Percentiles rank a stretch among this genome's conserved stretches.
These are phyloP conservation scores for Cadophora sp. DNA, from an alignment of 2,329 filamentous ascomycete species.

Conservation along the genomic window DNA sequence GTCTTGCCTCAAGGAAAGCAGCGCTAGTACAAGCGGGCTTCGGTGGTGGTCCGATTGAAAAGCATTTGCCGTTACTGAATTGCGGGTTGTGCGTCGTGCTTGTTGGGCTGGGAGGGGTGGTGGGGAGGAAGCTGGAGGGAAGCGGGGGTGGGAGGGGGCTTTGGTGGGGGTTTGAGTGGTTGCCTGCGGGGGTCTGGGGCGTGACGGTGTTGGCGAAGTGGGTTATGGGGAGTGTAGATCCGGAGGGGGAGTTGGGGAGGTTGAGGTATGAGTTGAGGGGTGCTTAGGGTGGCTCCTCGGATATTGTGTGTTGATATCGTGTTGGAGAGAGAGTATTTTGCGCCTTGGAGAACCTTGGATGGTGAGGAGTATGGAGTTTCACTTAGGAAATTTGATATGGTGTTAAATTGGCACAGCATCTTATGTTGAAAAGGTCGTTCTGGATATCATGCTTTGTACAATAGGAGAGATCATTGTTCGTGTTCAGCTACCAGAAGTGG, in stretches of 20 bases:
- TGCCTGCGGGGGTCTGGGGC: slow-evolving; percentile 65
- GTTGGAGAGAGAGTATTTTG: neutral
- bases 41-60: slow-evolving; percentile 58
- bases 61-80: slow-evolving; percentile 67
- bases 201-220: slow-evolving; percentile 67
- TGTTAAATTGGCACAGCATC: neutral
- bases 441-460: neutral
- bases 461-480: neutral
- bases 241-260: slow-evolving; percentile 63
- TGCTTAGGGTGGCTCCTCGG: slow-evolving; percentile 50
- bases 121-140: slow-evolving; percentile 44
- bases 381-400: neutral
- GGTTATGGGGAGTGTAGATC: slow-evolving; percentile 72
- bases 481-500: neutral
- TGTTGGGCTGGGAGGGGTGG: slow-evolving; percentile 51
- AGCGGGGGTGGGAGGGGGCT: slow-evolving; percentile 38
- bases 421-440: neutral
- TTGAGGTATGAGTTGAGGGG: slow-evolving; percentile 73
- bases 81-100: slow-evolving; percentile 60
- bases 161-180: slow-evolving; percentile 53
- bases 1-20: slow-evolving; percentile 4
- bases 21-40: slow-evolving; percentile 11
- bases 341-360: neutral
- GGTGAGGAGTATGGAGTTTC: neutral
- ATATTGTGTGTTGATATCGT: neutral